Evolutionary conservation across 2,329 filamentous ascomycete species (phyloP).

Genomic region (Alternaria tenuissima): DNA sequence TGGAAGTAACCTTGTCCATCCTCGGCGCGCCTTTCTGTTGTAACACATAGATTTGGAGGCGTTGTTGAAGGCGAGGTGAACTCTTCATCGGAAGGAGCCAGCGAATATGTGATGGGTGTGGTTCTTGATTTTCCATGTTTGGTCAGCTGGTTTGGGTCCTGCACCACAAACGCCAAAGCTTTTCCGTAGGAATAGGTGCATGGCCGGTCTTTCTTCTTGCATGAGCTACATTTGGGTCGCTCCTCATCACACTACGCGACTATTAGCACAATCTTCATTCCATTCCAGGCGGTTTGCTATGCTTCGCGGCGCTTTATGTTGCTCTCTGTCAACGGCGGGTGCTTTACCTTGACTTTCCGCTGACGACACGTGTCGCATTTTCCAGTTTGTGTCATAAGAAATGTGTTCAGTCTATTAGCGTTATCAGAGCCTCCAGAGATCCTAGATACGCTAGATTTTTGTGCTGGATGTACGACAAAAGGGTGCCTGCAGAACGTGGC

Average conservation of each 20-base stretch:
- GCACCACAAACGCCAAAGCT: slow-evolving; percentile 34
- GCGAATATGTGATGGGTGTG: slow-evolving; percentile 22
- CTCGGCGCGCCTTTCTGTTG: slow-evolving; percentile 28
- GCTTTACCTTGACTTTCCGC: slow-evolving; percentile 43
- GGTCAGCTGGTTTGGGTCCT: slow-evolving; percentile 41
- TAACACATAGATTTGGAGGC: slow-evolving; percentile 25
- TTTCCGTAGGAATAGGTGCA: slow-evolving; percentile 41
- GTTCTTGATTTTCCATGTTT: slow-evolving; percentile 38
- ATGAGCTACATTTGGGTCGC: slow-evolving; percentile 39
- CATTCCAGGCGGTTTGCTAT: background rate
- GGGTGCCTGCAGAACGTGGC: background rate
- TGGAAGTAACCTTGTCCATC: slow-evolving; percentile 38
- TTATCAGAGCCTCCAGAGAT: background rate
- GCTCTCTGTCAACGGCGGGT: background rate
- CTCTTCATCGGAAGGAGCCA: slow-evolving; percentile 8
- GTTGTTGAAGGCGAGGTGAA: slow-evolving; percentile 9
- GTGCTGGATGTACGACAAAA: background rate
- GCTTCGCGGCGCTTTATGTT: background rate
- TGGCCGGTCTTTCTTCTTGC: slow-evolving; percentile 38
- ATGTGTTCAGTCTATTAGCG: no score
- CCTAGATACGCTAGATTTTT: background rate
- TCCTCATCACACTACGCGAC: slow-evolving; percentile 38
- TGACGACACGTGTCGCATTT: slow-evolving; percentile 44
- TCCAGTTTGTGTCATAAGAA: slow-evolving; percentile 39
- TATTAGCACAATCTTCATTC: background rate